phyloP scores from a whole-genome alignment of 2,329 filamentous ascomycete genomes.

The Fusarium oligoseptatum region DNA sequence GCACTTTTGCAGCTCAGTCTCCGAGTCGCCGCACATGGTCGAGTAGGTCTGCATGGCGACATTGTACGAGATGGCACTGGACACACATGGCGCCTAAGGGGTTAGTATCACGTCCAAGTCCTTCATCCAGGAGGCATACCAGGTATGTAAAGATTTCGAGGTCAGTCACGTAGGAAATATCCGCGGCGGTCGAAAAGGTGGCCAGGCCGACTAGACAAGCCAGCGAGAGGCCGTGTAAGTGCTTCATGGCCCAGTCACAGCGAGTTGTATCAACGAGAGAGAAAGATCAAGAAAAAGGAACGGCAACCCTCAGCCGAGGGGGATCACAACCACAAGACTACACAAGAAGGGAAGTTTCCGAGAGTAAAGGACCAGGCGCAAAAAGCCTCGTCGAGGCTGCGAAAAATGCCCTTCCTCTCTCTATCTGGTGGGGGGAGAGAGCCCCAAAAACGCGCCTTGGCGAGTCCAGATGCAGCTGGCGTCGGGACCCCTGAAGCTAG shows the following conservation, averaged over 20 bases:
- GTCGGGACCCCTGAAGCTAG: slow-evolving; percentile 45
- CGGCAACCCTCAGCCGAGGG: slow-evolving; percentile 12
- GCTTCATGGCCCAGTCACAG: slow-evolving; percentile 30
- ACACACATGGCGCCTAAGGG: slow-evolving; percentile 63
- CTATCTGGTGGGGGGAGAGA: slow-evolving; percentile 27
- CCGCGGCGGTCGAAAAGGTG: slow-evolving; percentile 24
- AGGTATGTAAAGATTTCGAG: slow-evolving; percentile 57
- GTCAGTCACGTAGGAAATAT: slow-evolving; percentile 61
- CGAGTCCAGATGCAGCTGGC: slow-evolving; percentile 34
- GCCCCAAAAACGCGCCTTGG: slow-evolving; percentile 27
- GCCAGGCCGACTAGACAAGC: slow-evolving; percentile 16
- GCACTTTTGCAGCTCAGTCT: slow-evolving; percentile 63
- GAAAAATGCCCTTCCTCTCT: slow-evolving; percentile 24
- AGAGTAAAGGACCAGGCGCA: slow-evolving; percentile 13
- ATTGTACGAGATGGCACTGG: slow-evolving; percentile 59
- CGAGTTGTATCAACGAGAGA: background rate
- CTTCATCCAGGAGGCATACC: slow-evolving; percentile 46
- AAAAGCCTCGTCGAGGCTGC: slow-evolving; percentile 9
- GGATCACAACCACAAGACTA: slow-evolving; percentile 6
- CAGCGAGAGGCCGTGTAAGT: slow-evolving; percentile 36
- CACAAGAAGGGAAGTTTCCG: slow-evolving; percentile 15
- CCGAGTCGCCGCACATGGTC: slow-evolving; percentile 57
- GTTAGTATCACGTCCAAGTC: slow-evolving; percentile 1
- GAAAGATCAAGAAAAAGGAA: slow-evolving; percentile 9
- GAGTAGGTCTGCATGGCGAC: slow-evolving; percentile 58